Evolutionary conservation across 164 flowering plant species (phyloP), one percentile per base, ranked within the genome.

Genomic region (Chimonanthus praecox): DNA sequence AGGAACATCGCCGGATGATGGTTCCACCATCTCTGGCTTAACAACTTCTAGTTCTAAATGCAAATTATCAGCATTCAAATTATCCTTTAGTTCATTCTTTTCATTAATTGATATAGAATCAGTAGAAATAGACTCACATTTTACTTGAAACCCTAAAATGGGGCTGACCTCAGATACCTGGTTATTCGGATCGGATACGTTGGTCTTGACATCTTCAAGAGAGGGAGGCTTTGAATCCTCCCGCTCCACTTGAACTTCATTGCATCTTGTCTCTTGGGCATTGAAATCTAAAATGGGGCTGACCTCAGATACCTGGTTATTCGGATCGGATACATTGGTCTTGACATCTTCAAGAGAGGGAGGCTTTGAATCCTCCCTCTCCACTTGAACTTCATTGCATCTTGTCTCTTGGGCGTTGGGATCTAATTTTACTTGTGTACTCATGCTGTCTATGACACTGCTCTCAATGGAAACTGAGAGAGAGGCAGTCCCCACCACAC

Each of bases 91-190:
- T 85, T 92, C 99, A 86, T 84, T 91, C 79, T 85, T 91, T 86
- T 94, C 94, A 89, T 80, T 86, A 92, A 89, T 85, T 83, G 92
- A 85, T 82, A 91, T 82, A 92, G 87, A 83, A 84, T 88, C 96
- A 90, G 90, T 83, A 90, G 90, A 88, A 90, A 91, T 85, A 85
- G 90, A 94, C 86, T 90, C 97, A 90, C 87, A 86, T 81, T 80
- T 88, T 88, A 94, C 86, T 85, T 85, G 88, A 83, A 79, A 81
- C 90, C 93, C 96, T 89, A 90, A 85, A 84, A 47, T 80, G 78
- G 86, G 85, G 91, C 84, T 87, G 86, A 89, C 95, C 91, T 90
- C 91, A 87, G 92, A 83, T 91, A 94, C 98, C 97, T 91, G 97
- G 80, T 85, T 79, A 71, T 78, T 73, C 16, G 84, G 74, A 74